These are phyloP conservation scores for Amanita rubescens DNA, from an alignment of 768 basidiomycete species.

Conservation along the genomic window DNA sequence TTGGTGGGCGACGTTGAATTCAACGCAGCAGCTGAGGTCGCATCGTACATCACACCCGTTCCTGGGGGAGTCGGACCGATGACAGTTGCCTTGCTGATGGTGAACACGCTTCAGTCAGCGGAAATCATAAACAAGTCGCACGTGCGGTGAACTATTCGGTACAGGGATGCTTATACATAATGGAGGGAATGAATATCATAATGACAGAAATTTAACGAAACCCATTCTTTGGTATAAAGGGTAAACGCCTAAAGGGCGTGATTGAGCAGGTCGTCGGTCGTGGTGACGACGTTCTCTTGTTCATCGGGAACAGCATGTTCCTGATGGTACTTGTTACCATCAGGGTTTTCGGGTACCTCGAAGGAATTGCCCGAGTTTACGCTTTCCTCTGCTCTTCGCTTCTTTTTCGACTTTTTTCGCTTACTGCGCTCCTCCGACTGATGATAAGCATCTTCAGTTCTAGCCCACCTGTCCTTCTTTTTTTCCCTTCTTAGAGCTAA, in stretches of 20 bases:
- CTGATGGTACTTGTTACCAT: conserved; percentile 58
- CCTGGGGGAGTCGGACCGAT: conserved; percentile 99
- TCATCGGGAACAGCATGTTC: conserved; percentile 16
- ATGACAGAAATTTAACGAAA: conserved; percentile 69
- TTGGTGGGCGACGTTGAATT: conserved; percentile 96
- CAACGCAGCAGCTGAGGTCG: conserved; percentile 63
- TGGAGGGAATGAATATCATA: conserved; percentile 28
- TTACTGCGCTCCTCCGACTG: conserved; percentile 36
- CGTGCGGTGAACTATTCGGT: conserved; percentile 17
- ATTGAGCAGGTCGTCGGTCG: conserved; percentile 43
- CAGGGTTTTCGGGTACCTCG: conserved; percentile 67
- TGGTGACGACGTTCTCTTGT: conserved; percentile 15
- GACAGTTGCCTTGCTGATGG: conserved; percentile 98
- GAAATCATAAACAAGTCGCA: conserved; percentile 66
- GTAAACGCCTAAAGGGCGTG: conserved; percentile 53
- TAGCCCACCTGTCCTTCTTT: conserved; percentile 84
- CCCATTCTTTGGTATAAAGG: conserved; percentile 49
- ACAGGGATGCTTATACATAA: neutral
- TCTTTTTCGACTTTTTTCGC: conserved; percentile 60
- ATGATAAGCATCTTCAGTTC: conserved; percentile 79
- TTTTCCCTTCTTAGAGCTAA: conserved; percentile 51
- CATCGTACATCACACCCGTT: conserved; percentile 92
- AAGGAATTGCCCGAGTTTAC: conserved; percentile 29
- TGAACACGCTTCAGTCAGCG: conserved; percentile 83
- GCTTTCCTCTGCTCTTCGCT: conserved; percentile 39